Base-by-base conservation (phyloP, 495 filamentous ascomycete species). In the Lichina pygmaea region DNA sequence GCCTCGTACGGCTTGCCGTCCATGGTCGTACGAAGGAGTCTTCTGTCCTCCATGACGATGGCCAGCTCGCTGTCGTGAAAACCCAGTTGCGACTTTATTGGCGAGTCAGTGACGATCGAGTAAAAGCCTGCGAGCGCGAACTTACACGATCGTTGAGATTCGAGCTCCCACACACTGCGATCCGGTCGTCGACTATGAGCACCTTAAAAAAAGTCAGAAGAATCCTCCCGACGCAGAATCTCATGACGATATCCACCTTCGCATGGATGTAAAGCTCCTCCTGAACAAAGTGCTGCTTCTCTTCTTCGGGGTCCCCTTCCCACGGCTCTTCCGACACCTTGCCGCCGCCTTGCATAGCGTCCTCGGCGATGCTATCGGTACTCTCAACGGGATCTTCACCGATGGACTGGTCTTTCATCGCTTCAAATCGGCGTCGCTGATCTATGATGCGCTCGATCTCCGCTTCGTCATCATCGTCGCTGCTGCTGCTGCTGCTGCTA, bases 241-340 rank as follows among this genome's bases (percentile, higher is more conserved):
- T 2, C 9, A 31, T 10, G 10, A 12, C 24, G 32, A n/a, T 16
- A 24, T 38, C 48, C 33, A 63, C 66, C 59, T 94, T 94, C 37
- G 73, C 78, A 55, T 97, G 86, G 36, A 93, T 71, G 51, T 94
- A 97, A 0, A 94, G 67, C 62, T 97, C 84, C 56, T 97, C 86
- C 54, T 93, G 86, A 42, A 93, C 73, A 61, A 92, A 82, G 51
- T 89, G 83, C 24, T 78, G 70, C 50, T 78, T 74, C 53, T 94
- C 86, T 11, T 67, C 67, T 47, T 85, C 68, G 0, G 71, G 62
- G 7, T 77, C 66, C 2, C 76, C 77, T 7, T 81, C 68, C 78
- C 81, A 93, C 6, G 55, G 41, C 53, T 85, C 81, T 8, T 83
- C 72, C 0, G 67, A 69, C 10, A 86, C 61, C 39, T 68, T 70